Conservation (phyloP, 2,329 filamentous ascomycete genomes). For the Pyricularia sp. region DNA sequence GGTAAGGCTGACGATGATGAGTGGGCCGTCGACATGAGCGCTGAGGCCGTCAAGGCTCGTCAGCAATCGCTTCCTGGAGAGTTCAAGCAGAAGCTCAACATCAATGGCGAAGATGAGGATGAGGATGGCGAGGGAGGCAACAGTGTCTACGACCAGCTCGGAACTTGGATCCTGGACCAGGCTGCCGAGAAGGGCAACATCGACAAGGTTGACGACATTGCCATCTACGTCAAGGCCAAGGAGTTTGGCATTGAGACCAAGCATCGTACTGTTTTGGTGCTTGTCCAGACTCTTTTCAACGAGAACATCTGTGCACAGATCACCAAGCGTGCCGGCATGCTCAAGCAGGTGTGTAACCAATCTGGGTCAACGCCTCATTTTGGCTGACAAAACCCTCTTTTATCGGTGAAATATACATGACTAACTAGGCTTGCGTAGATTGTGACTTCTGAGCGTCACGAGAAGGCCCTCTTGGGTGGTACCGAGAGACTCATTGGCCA, state of each 20-base stretch:
- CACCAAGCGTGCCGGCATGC: constrained; percentile 65
- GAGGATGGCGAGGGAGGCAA: constrained; percentile 66
- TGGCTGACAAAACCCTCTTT: not conserved
- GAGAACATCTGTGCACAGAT: constrained; percentile 84
- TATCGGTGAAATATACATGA: not conserved
- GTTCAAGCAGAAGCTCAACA: constrained; percentile 80
- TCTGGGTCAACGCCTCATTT: not conserved
- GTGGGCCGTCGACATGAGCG: constrained; percentile 95
- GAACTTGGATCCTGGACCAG: constrained; percentile 77
- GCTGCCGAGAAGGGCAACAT: constrained; percentile 60
- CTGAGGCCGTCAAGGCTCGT: constrained; percentile 87
- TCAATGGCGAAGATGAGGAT: constrained; percentile 64
- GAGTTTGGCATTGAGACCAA: constrained; percentile 89
- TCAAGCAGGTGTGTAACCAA: constrained; percentile 54
- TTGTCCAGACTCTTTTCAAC: constrained; percentile 88
- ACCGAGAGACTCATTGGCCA: constrained; percentile 78
- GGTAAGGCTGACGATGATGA: constrained; percentile 55
- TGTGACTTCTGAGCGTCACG: constrained; percentile 80
- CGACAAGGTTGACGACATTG: constrained; percentile 70
- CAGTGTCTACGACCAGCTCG: constrained; percentile 78
- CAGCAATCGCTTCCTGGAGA: constrained; percentile 87
- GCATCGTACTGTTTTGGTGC: constrained; percentile 82
- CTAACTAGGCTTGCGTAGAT: constrained; percentile 37
- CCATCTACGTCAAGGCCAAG: constrained; percentile 93
- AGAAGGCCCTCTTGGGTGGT: constrained; percentile 90